A percentile compares a stretch with the other conserved stretches of the same genome.
These are phyloP conservation scores for Aegilops bicornis DNA, from an alignment of 176 grass and related monocot species.

Conservation along the genomic window DNA sequence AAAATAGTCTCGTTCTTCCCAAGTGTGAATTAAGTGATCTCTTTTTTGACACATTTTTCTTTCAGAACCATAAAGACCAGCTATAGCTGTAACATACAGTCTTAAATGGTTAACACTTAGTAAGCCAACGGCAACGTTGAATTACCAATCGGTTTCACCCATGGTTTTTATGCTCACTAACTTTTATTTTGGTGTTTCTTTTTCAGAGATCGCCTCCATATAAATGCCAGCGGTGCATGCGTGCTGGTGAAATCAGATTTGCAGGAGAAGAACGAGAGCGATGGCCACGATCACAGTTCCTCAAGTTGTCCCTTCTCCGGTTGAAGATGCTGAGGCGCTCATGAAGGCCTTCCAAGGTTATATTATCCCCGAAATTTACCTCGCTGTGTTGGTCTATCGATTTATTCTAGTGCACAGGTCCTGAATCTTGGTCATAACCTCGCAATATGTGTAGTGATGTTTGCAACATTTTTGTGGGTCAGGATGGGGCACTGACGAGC, in stretches of 20 bases:
- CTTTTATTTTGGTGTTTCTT: too few relatives aligned
- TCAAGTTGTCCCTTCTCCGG: slow-evolving; percentile 51
- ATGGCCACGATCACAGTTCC: slow-evolving; percentile 73
- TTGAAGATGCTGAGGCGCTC: slow-evolving; percentile 72
- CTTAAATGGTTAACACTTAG: background rate
- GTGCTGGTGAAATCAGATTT: background rate
- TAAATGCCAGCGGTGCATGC: background rate
- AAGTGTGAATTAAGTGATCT: too few relatives aligned
- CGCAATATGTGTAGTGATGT: background rate
- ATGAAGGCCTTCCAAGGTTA: slow-evolving; percentile 82
- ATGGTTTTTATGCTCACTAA: background rate
- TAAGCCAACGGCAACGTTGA: background rate
- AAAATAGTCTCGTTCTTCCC: too few relatives aligned
- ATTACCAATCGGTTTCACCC: background rate
- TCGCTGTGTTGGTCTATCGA: background rate
- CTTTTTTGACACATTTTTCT: too few relatives aligned
- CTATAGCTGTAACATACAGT: background rate
- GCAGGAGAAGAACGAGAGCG: background rate
- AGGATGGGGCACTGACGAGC: slow-evolving; percentile 96
- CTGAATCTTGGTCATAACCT: background rate
- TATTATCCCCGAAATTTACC: background rate
- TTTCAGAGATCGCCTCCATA: background rate
- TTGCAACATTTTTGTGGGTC: background rate
- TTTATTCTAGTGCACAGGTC: background rate
- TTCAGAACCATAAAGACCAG: background rate